Percentiles rank a stretch among this genome's conserved stretches.
phyloP scores from a whole-genome alignment of 2,329 filamentous ascomycete species.

The Alternaria gaisen region DNA sequence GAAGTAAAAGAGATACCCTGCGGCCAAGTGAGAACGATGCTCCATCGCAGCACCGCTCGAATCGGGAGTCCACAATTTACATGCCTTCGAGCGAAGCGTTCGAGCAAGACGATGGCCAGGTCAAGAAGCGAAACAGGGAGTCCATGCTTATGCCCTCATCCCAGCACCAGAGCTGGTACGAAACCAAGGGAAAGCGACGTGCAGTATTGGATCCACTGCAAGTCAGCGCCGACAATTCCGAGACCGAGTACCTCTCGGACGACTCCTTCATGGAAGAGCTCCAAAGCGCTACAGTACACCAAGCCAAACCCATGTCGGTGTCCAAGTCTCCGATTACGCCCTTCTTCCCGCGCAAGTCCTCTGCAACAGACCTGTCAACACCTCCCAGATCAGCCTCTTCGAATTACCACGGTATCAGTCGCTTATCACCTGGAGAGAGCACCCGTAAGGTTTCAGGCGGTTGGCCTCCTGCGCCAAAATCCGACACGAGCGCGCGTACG shows the following conservation, averaged over 20 bases:
- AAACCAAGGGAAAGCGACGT: slow-evolving; percentile 51
- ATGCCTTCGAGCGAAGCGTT: slow-evolving; percentile 31
- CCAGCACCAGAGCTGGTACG: slow-evolving; percentile 38
- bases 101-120: slow-evolving; percentile 25
- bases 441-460: slow-evolving; percentile 44
- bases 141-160: slow-evolving; percentile 38
- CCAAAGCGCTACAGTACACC: slow-evolving; percentile 79
- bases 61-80: slow-evolving; percentile 46
- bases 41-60: slow-evolving; percentile 35
- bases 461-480: slow-evolving; percentile 39
- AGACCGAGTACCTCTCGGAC: slow-evolving; percentile 69
- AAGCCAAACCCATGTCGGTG: slow-evolving; percentile 77
- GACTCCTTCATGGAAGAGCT: slow-evolving; percentile 87
- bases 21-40: slow-evolving; percentile 22
- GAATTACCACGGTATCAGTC: slow-evolving; percentile 36
- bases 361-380: slow-evolving; percentile 35
- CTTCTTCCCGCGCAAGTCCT: slow-evolving; percentile 58
- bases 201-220: slow-evolving; percentile 53
- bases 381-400: slow-evolving; percentile 50
- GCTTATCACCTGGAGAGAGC: slow-evolving; percentile 40
- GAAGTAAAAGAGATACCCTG: slow-evolving; percentile 28
- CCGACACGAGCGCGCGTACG: slow-evolving; percentile 59
- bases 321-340: slow-evolving; percentile 84
- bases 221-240: slow-evolving; percentile 49
- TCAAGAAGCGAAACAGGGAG: slow-evolving; percentile 37